These are phyloP conservation scores for Xylaria grammica DNA, from an alignment of 495 filamentous ascomycete genomes.

Conservation along the genomic window DNA sequence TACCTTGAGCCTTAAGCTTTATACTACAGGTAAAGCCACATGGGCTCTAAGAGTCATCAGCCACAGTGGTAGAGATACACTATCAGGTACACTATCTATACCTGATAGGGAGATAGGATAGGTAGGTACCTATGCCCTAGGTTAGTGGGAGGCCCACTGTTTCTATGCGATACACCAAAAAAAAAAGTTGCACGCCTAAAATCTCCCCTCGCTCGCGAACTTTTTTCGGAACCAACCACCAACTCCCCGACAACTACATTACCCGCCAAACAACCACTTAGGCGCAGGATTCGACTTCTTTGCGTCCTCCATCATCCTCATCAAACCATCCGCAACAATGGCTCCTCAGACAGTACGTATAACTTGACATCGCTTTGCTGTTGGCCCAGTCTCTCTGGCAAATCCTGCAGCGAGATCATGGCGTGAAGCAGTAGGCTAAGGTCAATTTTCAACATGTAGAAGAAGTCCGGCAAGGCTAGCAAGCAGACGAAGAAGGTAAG, in stretches of 20 bases:
- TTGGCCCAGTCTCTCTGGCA: conserved; percentile 58
- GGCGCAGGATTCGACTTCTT: conserved; percentile 67
- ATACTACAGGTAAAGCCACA: no score
- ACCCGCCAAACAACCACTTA: conserved; percentile 28
- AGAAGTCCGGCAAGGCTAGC: conserved; percentile 66
- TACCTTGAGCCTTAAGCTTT: no score
- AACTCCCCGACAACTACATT: conserved; percentile 24
- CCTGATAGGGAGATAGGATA: background rate
- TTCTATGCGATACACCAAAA: conserved; percentile 41
- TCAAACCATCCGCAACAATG: conserved; percentile 54
- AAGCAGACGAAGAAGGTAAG: conserved; percentile 70
- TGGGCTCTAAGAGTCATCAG: no score
- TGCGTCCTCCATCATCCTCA: conserved; percentile 55
- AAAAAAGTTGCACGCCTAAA: conserved; percentile 31
- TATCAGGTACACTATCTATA: background rate
- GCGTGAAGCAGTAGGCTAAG: conserved; percentile 96
- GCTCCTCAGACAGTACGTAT: conserved; percentile 77
- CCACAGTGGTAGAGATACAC: no score
- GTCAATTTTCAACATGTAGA: conserved; percentile 61
- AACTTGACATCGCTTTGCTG: conserved; percentile 84
- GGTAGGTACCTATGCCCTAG: background rate
- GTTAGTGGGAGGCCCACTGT: conserved; percentile 27
- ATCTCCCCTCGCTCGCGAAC: conserved; percentile 22
- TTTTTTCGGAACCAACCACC: conserved; percentile 24
- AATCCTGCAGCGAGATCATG: conserved; percentile 45